A percentile compares a stretch with the other conserved stretches of the same genome.
Conservation (phyloP, 2,329 filamentous ascomycete species). For the Colletotrichum sp. region DNA sequence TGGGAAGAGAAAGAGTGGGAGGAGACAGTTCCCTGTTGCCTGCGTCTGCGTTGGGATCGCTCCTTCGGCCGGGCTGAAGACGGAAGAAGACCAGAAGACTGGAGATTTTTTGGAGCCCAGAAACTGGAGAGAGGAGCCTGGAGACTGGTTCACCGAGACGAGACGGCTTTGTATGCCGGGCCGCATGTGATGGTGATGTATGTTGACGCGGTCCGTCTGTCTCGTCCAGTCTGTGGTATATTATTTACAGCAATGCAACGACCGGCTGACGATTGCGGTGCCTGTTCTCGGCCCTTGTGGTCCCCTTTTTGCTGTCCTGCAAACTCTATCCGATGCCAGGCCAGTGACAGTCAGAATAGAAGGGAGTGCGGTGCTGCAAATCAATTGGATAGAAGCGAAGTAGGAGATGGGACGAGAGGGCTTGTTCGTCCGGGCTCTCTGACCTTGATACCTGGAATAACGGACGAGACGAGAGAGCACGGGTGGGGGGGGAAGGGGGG, state of each 20-base stretch:
- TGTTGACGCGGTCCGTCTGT: conserved; percentile 1
- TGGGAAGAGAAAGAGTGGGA: background rate
- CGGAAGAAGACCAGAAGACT: background rate
- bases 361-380: background rate
- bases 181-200: background rate
- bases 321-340: conserved; percentile 12
- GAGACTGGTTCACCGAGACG: background rate
- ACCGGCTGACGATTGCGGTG: background rate
- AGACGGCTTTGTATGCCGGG: background rate
- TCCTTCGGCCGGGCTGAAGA: background rate
- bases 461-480: background rate
- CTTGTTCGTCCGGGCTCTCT: conserved; percentile 15
- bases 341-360: background rate
- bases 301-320: background rate
- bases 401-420: conserved; percentile 11
- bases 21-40: background rate
- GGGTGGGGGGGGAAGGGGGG: background rate
- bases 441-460: conserved; percentile 6
- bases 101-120: background rate
- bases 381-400: conserved; percentile 3
- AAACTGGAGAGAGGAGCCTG: background rate
- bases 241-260: conserved; percentile 4
- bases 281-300: background rate
- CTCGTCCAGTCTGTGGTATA: conserved; percentile 8
- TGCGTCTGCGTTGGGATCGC: background rate